Conservation (phyloP, 169 alveolate genomes). For the Cryptosporidium muris region DNA sequence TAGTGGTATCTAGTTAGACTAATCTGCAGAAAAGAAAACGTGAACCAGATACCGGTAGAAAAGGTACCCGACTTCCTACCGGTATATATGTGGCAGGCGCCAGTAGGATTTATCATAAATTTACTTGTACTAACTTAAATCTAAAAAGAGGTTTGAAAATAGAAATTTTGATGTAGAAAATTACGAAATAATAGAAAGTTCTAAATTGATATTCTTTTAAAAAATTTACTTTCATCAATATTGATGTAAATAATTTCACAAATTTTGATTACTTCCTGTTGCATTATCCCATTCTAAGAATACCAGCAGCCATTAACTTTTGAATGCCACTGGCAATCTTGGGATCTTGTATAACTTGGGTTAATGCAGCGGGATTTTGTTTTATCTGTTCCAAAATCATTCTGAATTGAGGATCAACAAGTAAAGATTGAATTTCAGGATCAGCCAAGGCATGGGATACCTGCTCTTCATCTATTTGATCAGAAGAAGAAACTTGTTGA, state of each 20-base stretch:
- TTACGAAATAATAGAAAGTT: conserved; percentile 21
- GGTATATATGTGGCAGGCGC: no score
- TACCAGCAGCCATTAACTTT: conserved; percentile 97
- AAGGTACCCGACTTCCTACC: no score
- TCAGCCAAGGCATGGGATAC: conserved; percentile 92
- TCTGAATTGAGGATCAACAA: conserved; percentile 95
- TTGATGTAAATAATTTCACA: no score
- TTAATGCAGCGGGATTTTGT: conserved; percentile 83
- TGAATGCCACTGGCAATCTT: conserved; percentile 91
- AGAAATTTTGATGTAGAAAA: conserved; percentile 17
- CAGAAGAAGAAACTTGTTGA: conserved; percentile 84
- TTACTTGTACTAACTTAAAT: no score
- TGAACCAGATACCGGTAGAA: no score
- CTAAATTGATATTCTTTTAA: neutral
- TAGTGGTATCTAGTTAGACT: no score
- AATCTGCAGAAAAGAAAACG: no score
- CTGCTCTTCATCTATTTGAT: conserved; percentile 88
- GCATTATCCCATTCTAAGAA: conserved; percentile 84
- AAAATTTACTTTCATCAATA: neutral
- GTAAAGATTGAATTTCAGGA: conserved; percentile 96
- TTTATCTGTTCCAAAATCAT: conserved; percentile 84
- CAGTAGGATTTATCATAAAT: no score
- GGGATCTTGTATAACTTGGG: conserved; percentile 92
- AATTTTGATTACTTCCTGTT: no score
- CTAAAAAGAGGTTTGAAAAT: neutral